Conservation (phyloP, 2,329 filamentous ascomycete species). For the Plectosphaerella cucumerina region DNA sequence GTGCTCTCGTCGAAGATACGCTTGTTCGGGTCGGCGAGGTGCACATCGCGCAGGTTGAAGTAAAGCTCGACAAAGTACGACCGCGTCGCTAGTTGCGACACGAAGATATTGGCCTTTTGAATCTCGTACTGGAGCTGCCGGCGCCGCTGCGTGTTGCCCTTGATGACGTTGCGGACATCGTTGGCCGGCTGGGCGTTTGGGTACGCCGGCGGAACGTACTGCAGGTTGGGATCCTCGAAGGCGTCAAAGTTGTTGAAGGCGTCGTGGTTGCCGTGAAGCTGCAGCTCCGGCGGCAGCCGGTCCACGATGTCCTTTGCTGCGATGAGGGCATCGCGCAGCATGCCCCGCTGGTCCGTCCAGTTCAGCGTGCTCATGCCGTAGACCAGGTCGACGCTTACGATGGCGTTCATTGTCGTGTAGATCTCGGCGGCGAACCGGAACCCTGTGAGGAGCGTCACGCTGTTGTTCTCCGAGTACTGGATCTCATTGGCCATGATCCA, state of each 20-base stretch:
- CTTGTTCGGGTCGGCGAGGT: slow-evolving; percentile 41
- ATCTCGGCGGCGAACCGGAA: slow-evolving; percentile 79
- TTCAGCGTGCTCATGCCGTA: slow-evolving; percentile 75
- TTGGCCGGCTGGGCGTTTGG: slow-evolving; percentile 40
- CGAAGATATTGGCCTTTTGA: slow-evolving; percentile 86
- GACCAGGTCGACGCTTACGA: slow-evolving; percentile 76
- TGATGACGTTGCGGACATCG: slow-evolving; percentile 46
- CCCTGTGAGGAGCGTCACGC: slow-evolving; percentile 68
- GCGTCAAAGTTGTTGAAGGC: slow-evolving; percentile 30
- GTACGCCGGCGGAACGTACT: slow-evolving; percentile 49
- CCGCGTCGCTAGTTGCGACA: slow-evolving; percentile 74
- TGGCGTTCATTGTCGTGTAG: slow-evolving; percentile 73
- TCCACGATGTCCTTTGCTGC: slow-evolving; percentile 66
- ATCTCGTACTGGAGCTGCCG: slow-evolving; percentile 75
- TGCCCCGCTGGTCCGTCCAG: slow-evolving; percentile 71
- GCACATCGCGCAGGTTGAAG: slow-evolving; percentile 69
- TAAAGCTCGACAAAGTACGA: slow-evolving; percentile 86
- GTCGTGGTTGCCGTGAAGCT: slow-evolving; percentile 41
- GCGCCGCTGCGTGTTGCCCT: slow-evolving; percentile 43
- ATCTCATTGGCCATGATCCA: slow-evolving; percentile 71
- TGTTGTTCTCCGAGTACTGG: slow-evolving; percentile 62
- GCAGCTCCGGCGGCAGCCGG: slow-evolving; percentile 65
- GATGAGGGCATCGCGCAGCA: slow-evolving; percentile 67
- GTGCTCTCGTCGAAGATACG: slow-evolving; percentile 28
- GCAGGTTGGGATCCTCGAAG: slow-evolving; percentile 26